A percentile compares a stretch with the other conserved stretches of the same genome.
phyloP scores from a whole-genome alignment of 768 basidiomycete genomes.

The Panellus pusillus region DNA sequence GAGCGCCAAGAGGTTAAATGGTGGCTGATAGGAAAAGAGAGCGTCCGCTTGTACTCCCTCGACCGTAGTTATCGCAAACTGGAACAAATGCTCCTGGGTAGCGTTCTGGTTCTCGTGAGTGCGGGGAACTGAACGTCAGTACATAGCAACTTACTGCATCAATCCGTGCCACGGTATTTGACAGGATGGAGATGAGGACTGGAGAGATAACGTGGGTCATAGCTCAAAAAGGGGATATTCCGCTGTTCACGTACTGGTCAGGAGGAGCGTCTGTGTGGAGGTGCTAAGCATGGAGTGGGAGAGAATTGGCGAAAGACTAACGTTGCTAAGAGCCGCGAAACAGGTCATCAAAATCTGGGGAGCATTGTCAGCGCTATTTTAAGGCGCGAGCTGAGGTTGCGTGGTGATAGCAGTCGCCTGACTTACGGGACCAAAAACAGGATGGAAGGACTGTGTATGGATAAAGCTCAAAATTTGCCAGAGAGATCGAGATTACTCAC shows the following conservation, averaged over 20 bases:
- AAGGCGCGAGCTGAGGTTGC: conserved; percentile 6
- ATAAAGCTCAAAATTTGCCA: conserved; percentile 35
- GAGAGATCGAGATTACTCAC: neutral
- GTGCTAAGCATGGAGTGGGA: no score
- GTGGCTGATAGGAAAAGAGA: conserved; percentile 89
- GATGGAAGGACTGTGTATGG: conserved; percentile 61
- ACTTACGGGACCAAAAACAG: conserved; percentile 63
- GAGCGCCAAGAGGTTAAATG: conserved; percentile 84
- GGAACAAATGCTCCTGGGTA: conserved; percentile 73
- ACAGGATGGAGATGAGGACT: conserved; percentile 87
- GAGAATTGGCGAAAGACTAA: no score
- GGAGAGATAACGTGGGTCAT: conserved; percentile 4
- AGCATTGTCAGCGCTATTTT: no score
- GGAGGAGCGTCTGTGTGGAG: conserved; percentile 65
- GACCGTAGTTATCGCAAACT: conserved; percentile 82
- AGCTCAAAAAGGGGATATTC: neutral
- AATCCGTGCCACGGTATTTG: conserved; percentile 86
- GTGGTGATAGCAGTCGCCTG: neutral
- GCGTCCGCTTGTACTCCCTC: conserved; percentile 91
- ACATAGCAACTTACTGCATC: conserved; percentile 47
- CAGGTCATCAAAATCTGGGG: conserved; percentile 63
- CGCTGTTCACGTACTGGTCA: conserved; percentile 62
- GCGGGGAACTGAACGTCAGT: neutral
- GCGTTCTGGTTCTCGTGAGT: conserved; percentile 35
- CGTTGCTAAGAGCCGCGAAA: conserved; percentile 60